Evolutionary conservation across 2,329 filamentous ascomycete genomes (phyloP), one percentile per base, ranked within the genome.

Genomic region (Scytalidium sp.): DNA sequence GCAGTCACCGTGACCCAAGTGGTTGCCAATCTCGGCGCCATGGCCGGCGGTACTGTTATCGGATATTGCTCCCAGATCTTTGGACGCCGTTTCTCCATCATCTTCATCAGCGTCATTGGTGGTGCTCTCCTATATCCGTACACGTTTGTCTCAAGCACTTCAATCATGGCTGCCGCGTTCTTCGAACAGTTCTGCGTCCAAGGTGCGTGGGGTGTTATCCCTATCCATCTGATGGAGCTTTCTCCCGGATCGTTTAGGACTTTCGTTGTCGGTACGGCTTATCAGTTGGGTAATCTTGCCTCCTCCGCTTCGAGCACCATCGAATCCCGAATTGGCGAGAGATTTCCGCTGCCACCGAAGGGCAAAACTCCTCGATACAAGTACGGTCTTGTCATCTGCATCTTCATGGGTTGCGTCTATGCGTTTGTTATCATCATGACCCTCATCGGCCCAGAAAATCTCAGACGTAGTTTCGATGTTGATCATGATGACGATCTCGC

Each of bases 341-440:
- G 71, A 80, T 94, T 90, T 65, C 88, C 88, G 0, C 75, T 95
- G 3, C 75, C 83, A 0, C 71, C 80, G 0, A 78, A 76, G 1
- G 65, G 75, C 17, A 64, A 68, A 1, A 75, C 71, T 0, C 66
- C 69, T 43, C 74, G 86, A 3, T 90, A 86, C 66, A 72, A 89
- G 51, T 95, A 95, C 58, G 90, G 89, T 36, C 85, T 85, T 59
- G 90, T 95, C 9, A 93, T 96, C 56, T 90, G 85, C 63, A 94
- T 95, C 62, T 96, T 96, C 70, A 91, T 96, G 87, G 91, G 78
- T 1, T 90, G 86, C 58, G 90, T 95, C 1, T 96, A 80, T 58
- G 76, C 63, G 21, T 84, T 82, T 52, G 73, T 80, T n/a, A 75
- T 84, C 32, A 1, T 82, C 5, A 63, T 90, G 48, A 85, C 84